Base-by-base conservation (phyloP, 2,329 filamentous ascomycete genomes). In the Hypocreales sp. region DNA sequence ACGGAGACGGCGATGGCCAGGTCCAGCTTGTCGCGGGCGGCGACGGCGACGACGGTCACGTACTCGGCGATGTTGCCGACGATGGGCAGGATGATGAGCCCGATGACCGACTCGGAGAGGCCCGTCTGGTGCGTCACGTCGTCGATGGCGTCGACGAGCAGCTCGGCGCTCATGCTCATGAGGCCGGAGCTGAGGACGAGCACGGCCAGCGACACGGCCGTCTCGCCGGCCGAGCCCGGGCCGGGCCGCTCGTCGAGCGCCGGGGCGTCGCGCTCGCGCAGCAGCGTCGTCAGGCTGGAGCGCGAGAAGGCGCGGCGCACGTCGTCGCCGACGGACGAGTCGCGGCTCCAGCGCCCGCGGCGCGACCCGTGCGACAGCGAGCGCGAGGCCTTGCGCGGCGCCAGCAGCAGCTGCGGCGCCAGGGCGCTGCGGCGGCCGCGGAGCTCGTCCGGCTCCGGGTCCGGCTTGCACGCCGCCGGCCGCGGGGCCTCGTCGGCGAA, bases 1-100 rank as follows among this genome's bases (percentile, higher is more conserved):
- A 74, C 56, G 1, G 69, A 67, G 5, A 74, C 68, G 15, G 64
- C 67, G 20, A 74, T 64, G 1, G 69, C 69, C 3, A 74, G 53
- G 40, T 73, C 69, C 46, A 73, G 63, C 42, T 75, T 72, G 34
- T 72, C 67, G 35, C 67, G 66, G 22, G 56, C 51, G 0, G 68
- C 69, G 1, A 73, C 68, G 0, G 62, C 65, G 2, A 73, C 64
- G 1, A 68, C 66, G 0, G 69, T 73, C n/a, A 68, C 61, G 33
- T 73, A 68, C 42, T 74, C 70, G 2, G 69, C 68, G 0, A 70
- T 66, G 31, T 75, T 75, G 20, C 71, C 69, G 1, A 72, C 64
- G 21, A 74, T 64, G 0, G 71, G 71, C 8, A 75, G 51, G 31
- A 75, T 60, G 23, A 75, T 70, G 9, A 75, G 52, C 20, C 70